Conservation (phyloP, 164 flowering plant genomes). For the Dillenia suffruticosa region DNA sequence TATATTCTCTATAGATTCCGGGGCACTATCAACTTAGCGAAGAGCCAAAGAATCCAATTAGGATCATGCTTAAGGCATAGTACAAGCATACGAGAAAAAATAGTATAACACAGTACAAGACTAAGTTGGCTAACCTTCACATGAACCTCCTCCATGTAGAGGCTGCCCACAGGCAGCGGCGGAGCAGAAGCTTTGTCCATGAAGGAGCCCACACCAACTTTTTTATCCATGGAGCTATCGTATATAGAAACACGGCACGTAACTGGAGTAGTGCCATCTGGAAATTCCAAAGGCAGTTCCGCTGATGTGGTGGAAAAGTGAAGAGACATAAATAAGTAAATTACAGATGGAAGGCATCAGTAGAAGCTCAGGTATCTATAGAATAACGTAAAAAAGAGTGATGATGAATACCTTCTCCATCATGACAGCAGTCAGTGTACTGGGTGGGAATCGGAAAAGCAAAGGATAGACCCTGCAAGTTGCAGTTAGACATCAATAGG, state of each 20-base stretch:
- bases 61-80: too few relatives aligned
- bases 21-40: too few relatives aligned
- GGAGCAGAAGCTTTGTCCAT: conserved; percentile 84
- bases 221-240: conserved; percentile 72
- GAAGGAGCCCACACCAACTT: conserved; percentile 84
- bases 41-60: too few relatives aligned
- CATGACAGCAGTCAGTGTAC: conserved; percentile 76
- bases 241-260: conserved; percentile 93
- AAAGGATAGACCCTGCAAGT: conserved; percentile 78
- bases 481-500: conserved; percentile 1
- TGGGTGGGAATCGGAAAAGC: conserved; percentile 94
- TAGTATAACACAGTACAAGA: too few relatives aligned
- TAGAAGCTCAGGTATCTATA: neutral
- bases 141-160: conserved; percentile 91
- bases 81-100: too few relatives aligned
- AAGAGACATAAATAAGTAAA: conserved; percentile 4
- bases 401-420: conserved; percentile 63
- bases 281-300: conserved; percentile 91
- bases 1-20: too few relatives aligned
- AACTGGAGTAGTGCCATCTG: conserved; percentile 98
- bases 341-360: neutral
- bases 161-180: conserved; percentile 72
- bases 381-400: conserved; percentile 1
- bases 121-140: conserved; percentile 53
- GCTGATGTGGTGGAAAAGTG: conserved; percentile 37